A percentile compares a stretch with the other conserved stretches of the same genome.
These are phyloP conservation scores for Fusarium circinatum DNA, from an alignment of 2,329 filamentous ascomycete genomes.

Conservation along the genomic window DNA sequence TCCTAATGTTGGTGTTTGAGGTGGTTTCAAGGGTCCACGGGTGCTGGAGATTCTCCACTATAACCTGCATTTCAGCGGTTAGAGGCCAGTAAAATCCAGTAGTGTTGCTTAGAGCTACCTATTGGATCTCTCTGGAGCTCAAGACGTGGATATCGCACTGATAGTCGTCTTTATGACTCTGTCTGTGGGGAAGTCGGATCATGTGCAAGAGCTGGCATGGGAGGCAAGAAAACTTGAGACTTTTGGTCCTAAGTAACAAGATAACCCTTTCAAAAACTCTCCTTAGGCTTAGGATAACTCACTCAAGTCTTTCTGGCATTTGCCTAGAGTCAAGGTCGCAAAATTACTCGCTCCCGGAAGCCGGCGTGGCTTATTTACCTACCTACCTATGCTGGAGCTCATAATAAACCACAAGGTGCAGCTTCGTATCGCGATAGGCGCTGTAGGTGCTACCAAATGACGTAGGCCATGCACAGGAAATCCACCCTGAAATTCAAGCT, in stretches of 20 bases:
- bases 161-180: constrained; percentile 20
- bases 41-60: constrained; percentile 19
- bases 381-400: neutral
- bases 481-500: constrained; percentile 28
- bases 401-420: constrained; percentile 24
- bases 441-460: constrained; percentile 39
- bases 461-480: constrained; percentile 35
- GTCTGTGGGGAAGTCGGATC: constrained; percentile 24
- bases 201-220: constrained; percentile 13
- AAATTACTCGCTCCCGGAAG: neutral
- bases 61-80: constrained; percentile 7
- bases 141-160: neutral
- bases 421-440: constrained; percentile 33
- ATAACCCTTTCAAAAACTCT: neutral
- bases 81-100: neutral
- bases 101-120: neutral
- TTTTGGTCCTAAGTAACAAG: neutral
- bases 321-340: neutral
- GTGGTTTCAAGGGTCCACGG: constrained; percentile 31
- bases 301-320: neutral
- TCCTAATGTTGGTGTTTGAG: neutral
- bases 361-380: neutral
- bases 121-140: neutral
- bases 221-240: neutral
- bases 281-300: neutral